A percentile compares a stretch with the other conserved stretches of the same genome.
Evolutionary conservation across 2,329 filamentous ascomycete species (phyloP).

Genomic region (Botrytis sinoallii): DNA sequence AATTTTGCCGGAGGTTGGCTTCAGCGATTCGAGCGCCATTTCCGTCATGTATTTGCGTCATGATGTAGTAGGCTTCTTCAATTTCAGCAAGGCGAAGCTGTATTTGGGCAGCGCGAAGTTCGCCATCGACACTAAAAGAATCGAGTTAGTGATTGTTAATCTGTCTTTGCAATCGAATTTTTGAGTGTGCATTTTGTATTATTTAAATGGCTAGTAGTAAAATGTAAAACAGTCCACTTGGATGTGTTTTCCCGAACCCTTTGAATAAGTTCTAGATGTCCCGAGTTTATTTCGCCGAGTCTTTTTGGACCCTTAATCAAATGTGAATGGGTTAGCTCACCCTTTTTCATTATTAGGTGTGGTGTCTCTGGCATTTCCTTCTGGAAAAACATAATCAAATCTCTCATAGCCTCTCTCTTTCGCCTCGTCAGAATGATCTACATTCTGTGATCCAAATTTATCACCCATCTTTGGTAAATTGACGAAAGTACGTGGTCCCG

Average conservation of each 20-base stretch:
- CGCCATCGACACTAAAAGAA: conserved; percentile 49
- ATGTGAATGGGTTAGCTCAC: neutral
- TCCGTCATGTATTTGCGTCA: conserved; percentile 54
- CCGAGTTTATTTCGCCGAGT: neutral
- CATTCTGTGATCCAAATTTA: conserved; percentile 36
- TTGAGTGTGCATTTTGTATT: neutral
- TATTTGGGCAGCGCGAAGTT: conserved; percentile 59
- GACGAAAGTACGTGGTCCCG: conserved; percentile 58
- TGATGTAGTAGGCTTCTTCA: conserved; percentile 57
- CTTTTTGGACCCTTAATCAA: too few species aligned
- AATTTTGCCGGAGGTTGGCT: conserved; percentile 52
- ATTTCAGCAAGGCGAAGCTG: conserved; percentile 62
- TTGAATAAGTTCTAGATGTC: neutral
- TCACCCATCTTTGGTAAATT: conserved; percentile 49
- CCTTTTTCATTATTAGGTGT: conserved; percentile 55
- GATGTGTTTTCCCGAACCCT: neutral
- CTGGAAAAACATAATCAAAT: conserved; percentile 62
- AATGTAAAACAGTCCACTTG: neutral
- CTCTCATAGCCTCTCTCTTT: conserved; percentile 44
- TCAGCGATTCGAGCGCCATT: conserved; percentile 49
- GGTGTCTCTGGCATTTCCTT: conserved; percentile 50
- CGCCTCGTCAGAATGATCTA: conserved; percentile 39
- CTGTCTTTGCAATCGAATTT: neutral
- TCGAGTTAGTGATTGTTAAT: neutral
- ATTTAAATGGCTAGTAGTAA: neutral